These are phyloP conservation scores for Sporothrix phasma DNA, from an alignment of 2,329 filamentous ascomycete genomes.

Conservation along the genomic window DNA sequence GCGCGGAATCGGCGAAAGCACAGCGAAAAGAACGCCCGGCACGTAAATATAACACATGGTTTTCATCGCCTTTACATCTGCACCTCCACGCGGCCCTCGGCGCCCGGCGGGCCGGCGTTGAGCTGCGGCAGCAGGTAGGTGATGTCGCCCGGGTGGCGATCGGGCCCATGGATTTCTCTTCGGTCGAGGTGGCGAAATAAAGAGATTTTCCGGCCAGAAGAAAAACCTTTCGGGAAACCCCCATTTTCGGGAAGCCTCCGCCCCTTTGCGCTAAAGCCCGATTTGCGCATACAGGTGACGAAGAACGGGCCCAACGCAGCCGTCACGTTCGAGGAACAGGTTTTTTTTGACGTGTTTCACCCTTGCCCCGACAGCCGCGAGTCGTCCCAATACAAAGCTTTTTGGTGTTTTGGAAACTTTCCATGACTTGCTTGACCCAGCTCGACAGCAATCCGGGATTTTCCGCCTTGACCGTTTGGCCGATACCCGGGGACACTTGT, in stretches of 20 bases:
- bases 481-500: constrained; percentile 99
- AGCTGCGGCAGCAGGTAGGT: constrained; percentile 86
- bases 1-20: not conserved
- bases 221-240: constrained; percentile 99
- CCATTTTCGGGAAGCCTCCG: constrained; percentile 97
- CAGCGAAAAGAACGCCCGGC: not conserved
- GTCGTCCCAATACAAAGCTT: constrained; percentile 98
- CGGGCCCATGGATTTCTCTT: constrained; percentile 97
- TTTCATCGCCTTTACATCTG: constrained; percentile 44
- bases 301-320: constrained; percentile 97
- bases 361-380: constrained; percentile 89
- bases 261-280: constrained; percentile 90
- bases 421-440: constrained; percentile 96
- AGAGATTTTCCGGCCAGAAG: constrained; percentile 91
- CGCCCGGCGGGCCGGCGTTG: constrained; percentile 58
- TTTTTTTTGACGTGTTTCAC: constrained; percentile 99
- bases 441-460: constrained; percentile 98
- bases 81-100: constrained; percentile 84
- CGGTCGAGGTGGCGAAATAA: constrained; percentile 99
- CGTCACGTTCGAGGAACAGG: constrained; percentile 99
- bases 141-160: constrained; percentile 98
- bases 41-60: not conserved
- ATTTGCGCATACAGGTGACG: constrained; percentile 93
- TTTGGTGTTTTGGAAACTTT: constrained; percentile 96
- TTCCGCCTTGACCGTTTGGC: constrained; percentile 98